These are phyloP conservation scores for Cardamine chenopodiifolia DNA, from an alignment of 345 rosid genomes.

Conservation along the genomic window DNA sequence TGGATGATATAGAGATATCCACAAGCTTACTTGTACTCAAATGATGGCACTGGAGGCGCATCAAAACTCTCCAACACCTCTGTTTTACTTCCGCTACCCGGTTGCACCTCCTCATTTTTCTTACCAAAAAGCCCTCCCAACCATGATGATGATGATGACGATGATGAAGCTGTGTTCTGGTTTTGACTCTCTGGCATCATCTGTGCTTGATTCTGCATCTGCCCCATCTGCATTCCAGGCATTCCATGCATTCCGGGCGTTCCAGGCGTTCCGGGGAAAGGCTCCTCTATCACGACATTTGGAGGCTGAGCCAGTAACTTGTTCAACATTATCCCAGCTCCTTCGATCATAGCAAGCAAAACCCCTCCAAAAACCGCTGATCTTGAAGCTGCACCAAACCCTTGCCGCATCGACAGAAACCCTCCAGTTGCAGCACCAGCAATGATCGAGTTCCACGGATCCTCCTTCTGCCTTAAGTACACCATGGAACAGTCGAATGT, in stretches of 20 bases:
- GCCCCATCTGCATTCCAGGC: slow-evolving; percentile 15
- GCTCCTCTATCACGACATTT: slow-evolving; percentile 52
- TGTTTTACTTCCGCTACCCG: slow-evolving; percentile 50
- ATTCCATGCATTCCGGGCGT: slow-evolving; percentile 31
- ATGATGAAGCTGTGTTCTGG: slow-evolving; percentile 28
- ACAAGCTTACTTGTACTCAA: slow-evolving; percentile 61
- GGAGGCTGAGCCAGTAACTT: slow-evolving; percentile 57
- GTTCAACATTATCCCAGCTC: slow-evolving; percentile 78
- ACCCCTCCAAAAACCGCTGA: slow-evolving; percentile 67
- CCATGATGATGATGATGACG: slow-evolving; percentile 49
- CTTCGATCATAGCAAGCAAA: slow-evolving; percentile 74
- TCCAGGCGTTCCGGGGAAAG: slow-evolving; percentile 43
- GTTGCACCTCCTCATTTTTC: slow-evolving; percentile 47
- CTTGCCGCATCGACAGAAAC: slow-evolving; percentile 74
- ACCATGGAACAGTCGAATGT: slow-evolving; percentile 82
- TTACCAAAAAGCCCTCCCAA: slow-evolving; percentile 61
- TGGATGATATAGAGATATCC: slow-evolving; percentile 18
- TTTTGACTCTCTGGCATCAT: slow-evolving; percentile 37
- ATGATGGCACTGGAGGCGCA: slow-evolving; percentile 80
- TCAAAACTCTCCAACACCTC: slow-evolving; percentile 79
- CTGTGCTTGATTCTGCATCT: slow-evolving; percentile 45
- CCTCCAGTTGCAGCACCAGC: slow-evolving; percentile 92
- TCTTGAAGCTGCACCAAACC: slow-evolving; percentile 55
- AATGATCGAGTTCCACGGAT: slow-evolving; percentile 83
- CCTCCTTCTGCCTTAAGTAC: slow-evolving; percentile 77